phyloP scores from a whole-genome alignment of 1,284 basidiomycete genomes.

The Schizophyllum commune region DNA sequence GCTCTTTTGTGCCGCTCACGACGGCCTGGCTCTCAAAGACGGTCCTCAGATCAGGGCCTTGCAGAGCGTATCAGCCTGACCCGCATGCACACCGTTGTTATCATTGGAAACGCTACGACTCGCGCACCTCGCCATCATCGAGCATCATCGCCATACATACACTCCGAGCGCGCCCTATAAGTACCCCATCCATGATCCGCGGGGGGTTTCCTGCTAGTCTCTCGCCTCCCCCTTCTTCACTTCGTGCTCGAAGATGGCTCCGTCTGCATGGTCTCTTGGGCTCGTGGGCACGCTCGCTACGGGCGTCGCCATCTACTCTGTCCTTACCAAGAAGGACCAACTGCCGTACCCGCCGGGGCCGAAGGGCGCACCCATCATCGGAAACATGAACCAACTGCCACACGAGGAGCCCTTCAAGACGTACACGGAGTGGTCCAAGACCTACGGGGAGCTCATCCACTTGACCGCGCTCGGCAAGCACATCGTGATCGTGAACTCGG shows the following conservation, averaged over 20 bases:
- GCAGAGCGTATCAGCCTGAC: no score
- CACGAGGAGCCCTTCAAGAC: neutral
- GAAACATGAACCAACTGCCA: neutral
- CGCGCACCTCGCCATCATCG: neutral
- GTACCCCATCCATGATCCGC: neutral
- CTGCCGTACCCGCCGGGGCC: neutral
- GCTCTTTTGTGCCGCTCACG: neutral
- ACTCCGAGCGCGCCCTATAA: neutral
- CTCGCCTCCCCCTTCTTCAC: neutral
- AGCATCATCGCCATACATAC: neutral
- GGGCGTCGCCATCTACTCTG: neutral
- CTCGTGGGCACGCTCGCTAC: neutral
- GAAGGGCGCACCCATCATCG: neutral
- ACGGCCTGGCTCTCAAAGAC: no score
- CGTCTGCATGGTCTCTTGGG: neutral
- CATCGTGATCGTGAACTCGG: conserved; percentile 31
- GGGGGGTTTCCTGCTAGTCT: neutral
- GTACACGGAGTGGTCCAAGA: conserved; percentile 6
- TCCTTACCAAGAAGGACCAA: neutral
- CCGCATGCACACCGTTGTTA: neutral
- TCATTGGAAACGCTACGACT: neutral
- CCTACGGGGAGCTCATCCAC: conserved; percentile 16
- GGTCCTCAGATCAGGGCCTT: no score
- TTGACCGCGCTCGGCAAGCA: conserved; percentile 20
- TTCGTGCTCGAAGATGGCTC: neutral